Conservation (phyloP, 2,329 filamentous ascomycete genomes). For the Orbilia oligospora region DNA sequence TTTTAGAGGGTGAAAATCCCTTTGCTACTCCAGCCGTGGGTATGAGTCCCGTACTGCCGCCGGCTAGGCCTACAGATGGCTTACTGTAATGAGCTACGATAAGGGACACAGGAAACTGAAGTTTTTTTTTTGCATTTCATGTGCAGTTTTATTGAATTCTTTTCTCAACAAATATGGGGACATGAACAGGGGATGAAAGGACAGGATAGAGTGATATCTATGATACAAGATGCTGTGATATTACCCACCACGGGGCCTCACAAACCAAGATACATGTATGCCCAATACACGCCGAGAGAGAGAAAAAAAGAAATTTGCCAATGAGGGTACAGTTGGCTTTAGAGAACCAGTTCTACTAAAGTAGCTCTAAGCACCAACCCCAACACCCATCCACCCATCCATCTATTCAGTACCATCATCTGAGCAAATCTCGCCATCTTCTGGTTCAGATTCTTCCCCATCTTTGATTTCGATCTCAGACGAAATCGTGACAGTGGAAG, state of each 20-base stretch:
- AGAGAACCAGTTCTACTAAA: too few species aligned
- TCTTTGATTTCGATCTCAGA: too few species aligned
- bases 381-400: too few species aligned
- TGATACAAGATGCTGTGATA: not conserved
- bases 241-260: not conserved
- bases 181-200: not conserved
- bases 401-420: too few species aligned
- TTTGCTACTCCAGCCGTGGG: not conserved
- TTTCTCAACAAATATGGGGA: not conserved
- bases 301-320: not conserved
- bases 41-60: conserved; percentile 18
- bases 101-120: not conserved
- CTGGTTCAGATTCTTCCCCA: too few species aligned
- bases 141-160: not conserved
- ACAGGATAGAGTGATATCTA: not conserved
- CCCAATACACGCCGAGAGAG: not conserved
- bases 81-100: conserved; percentile 18
- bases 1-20: conserved; percentile 31
- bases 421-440: too few species aligned
- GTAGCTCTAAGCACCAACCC: too few species aligned
- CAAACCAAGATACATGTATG: not conserved
- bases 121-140: not conserved
- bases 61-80: conserved; percentile 29
- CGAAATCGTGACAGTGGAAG: too few species aligned
- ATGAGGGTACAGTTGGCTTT: too few species aligned